These are phyloP conservation scores for Cyclanthera cordifolia DNA, from an alignment of 306 rosid species.

Conservation along the genomic window DNA sequence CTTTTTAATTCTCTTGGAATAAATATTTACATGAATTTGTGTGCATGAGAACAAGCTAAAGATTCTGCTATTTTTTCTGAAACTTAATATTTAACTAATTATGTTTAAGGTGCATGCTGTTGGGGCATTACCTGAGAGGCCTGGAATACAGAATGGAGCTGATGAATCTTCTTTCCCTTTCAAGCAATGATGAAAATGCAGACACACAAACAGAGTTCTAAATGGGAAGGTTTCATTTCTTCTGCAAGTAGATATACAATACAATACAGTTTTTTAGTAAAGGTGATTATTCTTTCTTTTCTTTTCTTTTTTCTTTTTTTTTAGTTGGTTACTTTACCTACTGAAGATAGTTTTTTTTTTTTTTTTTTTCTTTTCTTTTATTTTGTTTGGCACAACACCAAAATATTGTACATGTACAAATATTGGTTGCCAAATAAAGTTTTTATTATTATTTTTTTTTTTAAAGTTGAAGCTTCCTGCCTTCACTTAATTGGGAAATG, in stretches of 20 bases:
- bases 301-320: background rate
- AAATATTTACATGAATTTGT: background rate
- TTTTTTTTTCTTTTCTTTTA: background rate
- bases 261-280: background rate
- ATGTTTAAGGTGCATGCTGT: constrained; percentile 63
- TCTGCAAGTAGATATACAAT: constrained; percentile 4
- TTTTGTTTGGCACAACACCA: background rate
- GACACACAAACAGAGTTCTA: background rate
- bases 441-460: background rate
- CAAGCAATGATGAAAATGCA: constrained; percentile 31
- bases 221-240: background rate
- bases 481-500: background rate
- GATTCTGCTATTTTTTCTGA: background rate
- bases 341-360: background rate
- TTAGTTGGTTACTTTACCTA: background rate
- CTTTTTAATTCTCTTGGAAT: no score
- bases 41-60: background rate
- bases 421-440: background rate
- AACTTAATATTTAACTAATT: background rate
- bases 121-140: constrained; percentile 87
- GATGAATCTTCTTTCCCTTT: constrained; percentile 48
- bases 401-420: constrained; percentile 1
- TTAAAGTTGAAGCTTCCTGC: background rate
- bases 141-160: constrained; percentile 81
- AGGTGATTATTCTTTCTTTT: background rate